These are phyloP conservation scores for Colletotrichum liaoningense DNA, from an alignment of 2,329 filamentous ascomycete genomes.

Conservation along the genomic window DNA sequence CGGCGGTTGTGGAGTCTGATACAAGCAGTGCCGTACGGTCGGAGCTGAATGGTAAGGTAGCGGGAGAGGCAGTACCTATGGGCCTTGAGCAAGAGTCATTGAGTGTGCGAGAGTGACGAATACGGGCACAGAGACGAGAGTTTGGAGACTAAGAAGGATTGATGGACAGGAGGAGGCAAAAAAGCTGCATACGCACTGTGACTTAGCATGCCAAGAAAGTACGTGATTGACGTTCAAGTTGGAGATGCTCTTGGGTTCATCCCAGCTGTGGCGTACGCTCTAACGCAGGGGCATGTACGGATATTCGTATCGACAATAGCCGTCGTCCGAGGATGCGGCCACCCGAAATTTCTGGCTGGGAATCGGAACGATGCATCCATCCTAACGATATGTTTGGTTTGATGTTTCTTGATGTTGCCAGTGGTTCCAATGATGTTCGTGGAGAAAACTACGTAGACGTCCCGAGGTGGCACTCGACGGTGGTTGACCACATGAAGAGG, in stretches of 20 bases:
- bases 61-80: neutral
- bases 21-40: slow-evolving; percentile 9
- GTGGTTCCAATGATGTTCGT: too few relatives aligned
- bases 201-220: slow-evolving; percentile 10
- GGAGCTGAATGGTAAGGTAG: neutral
- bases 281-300: slow-evolving; percentile 32
- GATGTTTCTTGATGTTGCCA: neutral
- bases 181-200: neutral
- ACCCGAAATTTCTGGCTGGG: neutral
- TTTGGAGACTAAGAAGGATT: neutral
- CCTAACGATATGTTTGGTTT: neutral
- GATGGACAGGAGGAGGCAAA: slow-evolving; percentile 29
- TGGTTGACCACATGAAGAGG: too few relatives aligned
- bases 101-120: neutral
- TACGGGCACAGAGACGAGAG: neutral
- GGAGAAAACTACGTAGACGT: too few relatives aligned
- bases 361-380: slow-evolving; percentile 29
- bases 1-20: neutral
- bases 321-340: slow-evolving; percentile 14
- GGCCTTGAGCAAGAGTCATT: neutral
- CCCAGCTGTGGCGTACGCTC: slow-evolving; percentile 18
- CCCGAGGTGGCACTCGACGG: too few relatives aligned
- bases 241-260: slow-evolving; percentile 19
- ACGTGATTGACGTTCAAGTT: slow-evolving; percentile 22
- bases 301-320: neutral